Conservation (phyloP, 345 rosid species). For the Kandelia obovata region DNA sequence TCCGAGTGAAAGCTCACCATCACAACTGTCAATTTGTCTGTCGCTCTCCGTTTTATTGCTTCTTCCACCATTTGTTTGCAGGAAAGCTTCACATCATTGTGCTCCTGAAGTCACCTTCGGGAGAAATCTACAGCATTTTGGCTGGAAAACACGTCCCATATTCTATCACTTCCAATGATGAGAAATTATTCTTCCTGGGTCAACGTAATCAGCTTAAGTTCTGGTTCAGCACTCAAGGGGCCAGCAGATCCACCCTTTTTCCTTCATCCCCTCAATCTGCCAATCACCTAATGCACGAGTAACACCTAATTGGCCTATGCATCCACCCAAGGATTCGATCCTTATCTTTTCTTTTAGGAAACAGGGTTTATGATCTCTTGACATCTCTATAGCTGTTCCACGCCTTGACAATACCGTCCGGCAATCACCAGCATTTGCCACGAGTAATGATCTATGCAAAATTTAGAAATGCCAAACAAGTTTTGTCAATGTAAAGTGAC, state of each 20-base stretch:
- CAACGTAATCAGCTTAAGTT: slow-evolving; percentile 52
- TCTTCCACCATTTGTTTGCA: slow-evolving; percentile 72
- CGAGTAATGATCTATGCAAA: slow-evolving; percentile 56
- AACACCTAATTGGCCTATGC: slow-evolving; percentile 53
- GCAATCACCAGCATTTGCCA: slow-evolving; percentile 95
- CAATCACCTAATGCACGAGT: slow-evolving; percentile 83
- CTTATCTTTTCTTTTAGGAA: slow-evolving; percentile 51
- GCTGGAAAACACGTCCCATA: slow-evolving; percentile 81
- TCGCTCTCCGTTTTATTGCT: slow-evolving; percentile 59
- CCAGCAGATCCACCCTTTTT: slow-evolving; percentile 37
- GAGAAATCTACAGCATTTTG: slow-evolving; percentile 76
- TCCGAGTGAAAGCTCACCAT: slow-evolving; percentile 62
- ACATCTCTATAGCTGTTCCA: slow-evolving; percentile 69
- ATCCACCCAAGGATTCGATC: slow-evolving; percentile 66
- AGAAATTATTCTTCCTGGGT: slow-evolving; percentile 77
- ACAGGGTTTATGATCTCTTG: slow-evolving; percentile 70
- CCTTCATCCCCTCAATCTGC: slow-evolving; percentile 71
- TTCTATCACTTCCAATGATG: slow-evolving; percentile 73
- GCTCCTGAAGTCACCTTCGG: slow-evolving; percentile 64
- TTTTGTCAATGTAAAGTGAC: too few relatives aligned
- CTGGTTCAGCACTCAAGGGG: slow-evolving; percentile 81
- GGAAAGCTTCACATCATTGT: slow-evolving; percentile 63
- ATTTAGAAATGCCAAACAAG: background rate
- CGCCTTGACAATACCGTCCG: slow-evolving; percentile 67
- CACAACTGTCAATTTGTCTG: slow-evolving; percentile 71